Conservation (phyloP, 1,284 basidiomycete species). For the Naganishia cerealis region DNA sequence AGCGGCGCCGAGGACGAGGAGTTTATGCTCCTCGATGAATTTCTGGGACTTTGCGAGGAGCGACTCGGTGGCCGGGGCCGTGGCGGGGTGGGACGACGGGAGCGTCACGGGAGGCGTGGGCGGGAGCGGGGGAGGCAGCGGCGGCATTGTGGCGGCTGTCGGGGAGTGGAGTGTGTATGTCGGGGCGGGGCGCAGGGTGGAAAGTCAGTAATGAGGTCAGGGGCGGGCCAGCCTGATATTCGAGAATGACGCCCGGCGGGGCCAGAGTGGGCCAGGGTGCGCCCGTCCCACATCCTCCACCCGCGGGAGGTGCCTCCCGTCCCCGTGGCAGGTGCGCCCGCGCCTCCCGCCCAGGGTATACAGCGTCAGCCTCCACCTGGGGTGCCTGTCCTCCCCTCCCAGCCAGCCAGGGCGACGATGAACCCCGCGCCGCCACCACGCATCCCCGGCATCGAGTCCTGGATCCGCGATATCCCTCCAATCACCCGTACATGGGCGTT, state of each 20-base stretch:
- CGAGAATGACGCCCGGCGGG: too few species aligned
- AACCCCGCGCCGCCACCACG: too few species aligned
- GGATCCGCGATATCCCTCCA: constrained; percentile 84
- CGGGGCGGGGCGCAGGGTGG: neutral
- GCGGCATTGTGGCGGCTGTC: constrained; percentile 13
- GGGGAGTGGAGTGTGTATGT: neutral
- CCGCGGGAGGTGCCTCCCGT: too few species aligned
- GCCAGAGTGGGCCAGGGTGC: constrained; percentile 3
- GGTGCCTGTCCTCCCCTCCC: too few species aligned
- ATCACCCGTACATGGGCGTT: constrained; percentile 80
- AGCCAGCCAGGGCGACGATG: too few species aligned
- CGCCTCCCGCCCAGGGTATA: too few species aligned
- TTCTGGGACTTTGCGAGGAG: constrained; percentile 45
- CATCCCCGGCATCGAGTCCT: constrained; percentile 45
- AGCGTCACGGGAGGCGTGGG: constrained; percentile 8
- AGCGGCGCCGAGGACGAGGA: constrained; percentile 58
- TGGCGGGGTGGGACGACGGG: constrained; percentile 19
- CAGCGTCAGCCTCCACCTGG: too few species aligned
- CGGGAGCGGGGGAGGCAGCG: constrained; percentile 16
- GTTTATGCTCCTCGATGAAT: constrained; percentile 53
- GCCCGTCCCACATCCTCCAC: too few species aligned
- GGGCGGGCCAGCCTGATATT: neutral
- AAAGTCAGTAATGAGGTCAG: neutral
- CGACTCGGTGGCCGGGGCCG: constrained; percentile 32
- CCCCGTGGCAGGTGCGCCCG: too few species aligned